phyloP scores from a whole-genome alignment of 176 grass and related monocot species.

The Oryza coarctata region DNA sequence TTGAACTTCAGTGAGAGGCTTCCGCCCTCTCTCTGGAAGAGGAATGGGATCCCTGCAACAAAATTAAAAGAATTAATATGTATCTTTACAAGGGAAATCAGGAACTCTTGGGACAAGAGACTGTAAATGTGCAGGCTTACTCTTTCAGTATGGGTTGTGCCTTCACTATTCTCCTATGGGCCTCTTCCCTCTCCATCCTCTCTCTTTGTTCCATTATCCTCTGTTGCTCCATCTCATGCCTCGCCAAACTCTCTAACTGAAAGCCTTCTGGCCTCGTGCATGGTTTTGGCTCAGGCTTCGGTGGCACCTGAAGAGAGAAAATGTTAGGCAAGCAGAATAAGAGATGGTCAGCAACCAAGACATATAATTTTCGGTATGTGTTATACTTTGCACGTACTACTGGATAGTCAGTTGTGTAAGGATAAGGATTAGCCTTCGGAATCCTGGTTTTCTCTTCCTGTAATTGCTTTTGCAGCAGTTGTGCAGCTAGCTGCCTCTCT shows the following conservation, averaged over 20 bases:
- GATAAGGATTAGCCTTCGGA: slow-evolving; percentile 86
- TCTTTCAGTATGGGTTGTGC: slow-evolving; percentile 79
- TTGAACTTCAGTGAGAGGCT: slow-evolving; percentile 87
- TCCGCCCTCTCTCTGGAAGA: slow-evolving; percentile 74
- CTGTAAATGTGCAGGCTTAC: slow-evolving; percentile 36
- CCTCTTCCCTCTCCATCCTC: slow-evolving; percentile 65
- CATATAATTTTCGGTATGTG: background rate
- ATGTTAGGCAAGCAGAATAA: slow-evolving; percentile 24
- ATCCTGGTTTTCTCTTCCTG: slow-evolving; percentile 73
- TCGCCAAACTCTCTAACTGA: slow-evolving; percentile 80
- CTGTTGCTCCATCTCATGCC: slow-evolving; percentile 82
- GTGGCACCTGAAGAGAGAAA: slow-evolving; percentile 58
- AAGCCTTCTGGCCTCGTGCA: slow-evolving; percentile 87
- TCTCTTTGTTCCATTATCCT: slow-evolving; percentile 63
- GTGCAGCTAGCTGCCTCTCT: slow-evolving; percentile 57
- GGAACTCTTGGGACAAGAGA: slow-evolving; percentile 1
- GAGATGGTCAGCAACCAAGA: background rate
- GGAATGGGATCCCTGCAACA: slow-evolving; percentile 75
- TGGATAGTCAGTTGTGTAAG: slow-evolving; percentile 92
- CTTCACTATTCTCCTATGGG: slow-evolving; percentile 58
- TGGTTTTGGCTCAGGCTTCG: slow-evolving; percentile 80
- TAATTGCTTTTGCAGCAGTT: slow-evolving; percentile 67
- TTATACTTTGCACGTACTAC: slow-evolving; percentile 49
- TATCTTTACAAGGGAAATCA: slow-evolving; percentile 4
- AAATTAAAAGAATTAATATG: slow-evolving; percentile 23